These are phyloP conservation scores for Podospora pseudoanserina DNA, from an alignment of 495 filamentous ascomycete species.

Conservation along the genomic window DNA sequence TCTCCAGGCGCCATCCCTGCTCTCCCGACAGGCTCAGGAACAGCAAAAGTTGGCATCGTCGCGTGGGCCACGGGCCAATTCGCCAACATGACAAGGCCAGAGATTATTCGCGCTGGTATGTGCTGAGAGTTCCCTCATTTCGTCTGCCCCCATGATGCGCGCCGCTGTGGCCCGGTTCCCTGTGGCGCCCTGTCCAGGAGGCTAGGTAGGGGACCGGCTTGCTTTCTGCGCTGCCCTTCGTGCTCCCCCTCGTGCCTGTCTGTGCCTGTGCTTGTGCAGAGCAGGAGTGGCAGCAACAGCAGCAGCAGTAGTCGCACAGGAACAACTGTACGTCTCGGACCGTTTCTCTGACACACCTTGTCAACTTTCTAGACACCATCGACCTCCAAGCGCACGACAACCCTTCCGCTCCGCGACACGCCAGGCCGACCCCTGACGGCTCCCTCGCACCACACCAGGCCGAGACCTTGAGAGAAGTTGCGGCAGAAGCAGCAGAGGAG, in stretches of 20 bases:
- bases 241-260: constrained; percentile 11
- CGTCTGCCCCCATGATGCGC: constrained; percentile 21
- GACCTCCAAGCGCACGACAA: constrained; percentile 75
- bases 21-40: constrained; percentile 2
- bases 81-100: constrained; percentile 65
- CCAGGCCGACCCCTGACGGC: constrained; percentile 43
- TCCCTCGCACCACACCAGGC: constrained; percentile 78
- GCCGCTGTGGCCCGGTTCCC: constrained; percentile 24
- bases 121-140: constrained; percentile 23
- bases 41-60: constrained; percentile 11
- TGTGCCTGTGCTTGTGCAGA: constrained; percentile 18
- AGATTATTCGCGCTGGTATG: constrained; percentile 75
- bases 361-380: constrained; percentile 69
- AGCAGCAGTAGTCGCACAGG: constrained; percentile 1
- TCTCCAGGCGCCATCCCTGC: neutral
- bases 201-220: constrained; percentile 1
- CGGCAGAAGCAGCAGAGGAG: constrained; percentile 69
- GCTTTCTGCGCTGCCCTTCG: constrained; percentile 4
- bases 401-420: constrained; percentile 79
- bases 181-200: constrained; percentile 24
- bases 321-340: constrained; percentile 22
- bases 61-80: constrained; percentile 20
- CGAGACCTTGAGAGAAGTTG: constrained; percentile 71
- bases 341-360: constrained; percentile 23
- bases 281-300: constrained; percentile 3